These are phyloP conservation scores for Rhytidhysteron rufulum DNA, from an alignment of 2,329 filamentous ascomycete genomes.

Conservation along the genomic window DNA sequence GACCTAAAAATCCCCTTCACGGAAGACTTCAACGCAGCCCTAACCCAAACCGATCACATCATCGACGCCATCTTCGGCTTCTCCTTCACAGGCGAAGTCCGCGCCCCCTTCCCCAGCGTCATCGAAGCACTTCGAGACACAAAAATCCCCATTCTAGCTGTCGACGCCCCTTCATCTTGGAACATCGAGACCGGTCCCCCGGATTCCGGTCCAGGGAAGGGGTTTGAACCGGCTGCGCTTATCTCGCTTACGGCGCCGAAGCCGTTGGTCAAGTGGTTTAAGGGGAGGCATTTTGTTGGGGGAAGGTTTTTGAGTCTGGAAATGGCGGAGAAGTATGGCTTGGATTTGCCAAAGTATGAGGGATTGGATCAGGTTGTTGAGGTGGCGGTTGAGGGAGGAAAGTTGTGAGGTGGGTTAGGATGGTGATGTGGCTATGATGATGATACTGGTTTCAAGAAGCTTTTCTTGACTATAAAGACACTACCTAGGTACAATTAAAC, in stretches of 20 bases:
- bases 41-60: slow-evolving; percentile 70
- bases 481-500: too few species aligned
- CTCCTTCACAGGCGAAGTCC: slow-evolving; percentile 85
- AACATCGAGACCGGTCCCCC: slow-evolving; percentile 86
- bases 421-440: too few species aligned
- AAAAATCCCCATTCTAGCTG: slow-evolving; percentile 73
- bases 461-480: too few species aligned
- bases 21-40: slow-evolving; percentile 67
- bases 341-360: slow-evolving; percentile 78
- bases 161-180: slow-evolving; percentile 94
- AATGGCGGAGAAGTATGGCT: slow-evolving; percentile 79
- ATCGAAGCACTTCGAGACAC: slow-evolving; percentile 73
- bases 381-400: slow-evolving; percentile 52
- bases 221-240: slow-evolving; percentile 74
- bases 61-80: slow-evolving; percentile 96
- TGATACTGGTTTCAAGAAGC: too few species aligned
- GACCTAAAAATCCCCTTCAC: slow-evolving; percentile 81
- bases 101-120: slow-evolving; percentile 84
- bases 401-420: too few species aligned
- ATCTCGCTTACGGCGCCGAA: slow-evolving; percentile 93
- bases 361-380: slow-evolving; percentile 90
- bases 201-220: slow-evolving; percentile 68
- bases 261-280: slow-evolving; percentile 78
- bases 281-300: slow-evolving; percentile 85
- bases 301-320: slow-evolving; percentile 78